A percentile compares a stretch with the other conserved stretches of the same genome.
phyloP scores from a whole-genome alignment of 2,329 filamentous ascomycete species.

The Emergomyces pasteurianus region DNA sequence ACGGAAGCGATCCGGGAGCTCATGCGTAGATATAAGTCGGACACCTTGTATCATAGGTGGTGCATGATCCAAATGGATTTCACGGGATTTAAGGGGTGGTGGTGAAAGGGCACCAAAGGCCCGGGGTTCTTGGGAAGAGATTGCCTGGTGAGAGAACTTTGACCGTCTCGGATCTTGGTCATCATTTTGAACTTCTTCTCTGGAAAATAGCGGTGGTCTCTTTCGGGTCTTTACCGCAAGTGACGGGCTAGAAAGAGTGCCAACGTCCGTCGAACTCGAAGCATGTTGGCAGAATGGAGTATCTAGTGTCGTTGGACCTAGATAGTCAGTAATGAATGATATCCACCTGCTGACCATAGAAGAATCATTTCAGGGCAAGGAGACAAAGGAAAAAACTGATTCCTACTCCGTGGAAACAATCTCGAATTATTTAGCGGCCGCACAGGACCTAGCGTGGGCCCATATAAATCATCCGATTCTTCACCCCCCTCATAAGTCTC shows the following conservation, averaged over 20 bases:
- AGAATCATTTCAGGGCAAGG: not conserved
- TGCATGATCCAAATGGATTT: constrained; percentile 22
- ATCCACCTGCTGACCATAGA: not conserved
- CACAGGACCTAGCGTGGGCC: not conserved
- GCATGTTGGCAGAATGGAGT: constrained; percentile 14
- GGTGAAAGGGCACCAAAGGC: not conserved
- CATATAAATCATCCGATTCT: not conserved
- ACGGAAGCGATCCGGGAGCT: constrained; percentile 57
- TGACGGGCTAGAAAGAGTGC: constrained; percentile 22
- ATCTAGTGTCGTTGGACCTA: constrained; percentile 11
- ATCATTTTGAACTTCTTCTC: not conserved
- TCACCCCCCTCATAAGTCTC: not conserved
- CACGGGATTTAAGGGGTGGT: constrained; percentile 8
- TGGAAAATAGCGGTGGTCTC: not conserved
- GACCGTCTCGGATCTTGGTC: not conserved
- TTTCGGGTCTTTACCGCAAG: constrained; percentile 15
- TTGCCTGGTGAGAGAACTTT: not conserved
- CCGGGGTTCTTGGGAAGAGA: not conserved
- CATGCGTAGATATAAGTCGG: constrained; percentile 44
- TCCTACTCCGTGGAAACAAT: constrained; percentile 21
- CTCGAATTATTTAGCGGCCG: constrained; percentile 14
- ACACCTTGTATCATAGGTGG: constrained; percentile 46
- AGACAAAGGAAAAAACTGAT: not conserved
- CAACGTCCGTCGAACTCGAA: constrained; percentile 20
- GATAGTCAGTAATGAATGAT: constrained; percentile 5